Base-by-base conservation (phyloP, 768 basidiomycete species). In the Podaxis rugospora region DNA sequence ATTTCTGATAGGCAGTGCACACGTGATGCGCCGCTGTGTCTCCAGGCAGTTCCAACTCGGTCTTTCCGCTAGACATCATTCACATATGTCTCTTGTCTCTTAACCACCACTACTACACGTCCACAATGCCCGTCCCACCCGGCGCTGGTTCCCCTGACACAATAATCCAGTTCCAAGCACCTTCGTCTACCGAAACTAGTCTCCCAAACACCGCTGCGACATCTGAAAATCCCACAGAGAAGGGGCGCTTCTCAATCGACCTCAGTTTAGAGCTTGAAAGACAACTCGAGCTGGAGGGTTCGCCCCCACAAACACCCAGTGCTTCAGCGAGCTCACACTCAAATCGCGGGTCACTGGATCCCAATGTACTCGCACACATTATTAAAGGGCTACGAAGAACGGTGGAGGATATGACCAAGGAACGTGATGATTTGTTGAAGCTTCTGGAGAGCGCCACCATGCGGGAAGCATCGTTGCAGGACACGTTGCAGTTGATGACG, bases 211-310 rank as follows among this genome's bases (percentile, higher is more conserved):
- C 47, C 25, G 25, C 39, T 14, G n/a, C 32, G 9, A 25, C 21
- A 10, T 23, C 16, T 51, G 36, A 59, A 36, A 5, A 28, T 3
- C 52, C 25, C 53, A 63, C 55, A 16, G 68, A 71, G 55, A 69
- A 67, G 59, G 71, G 70, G 56, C 80, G 76, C 49, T 82, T 79
- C 64, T 90, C 89, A 32, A 90, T 92, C 69, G 91, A 93, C 73
- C 82, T 90, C 62, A 83, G 84, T 51, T 81, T 93, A 63, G 90
- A 90, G 66, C 84, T 93, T 64, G 92, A 93, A 69, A 85, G 82
- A 55, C 85, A 91, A 73, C 82, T 93, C 42, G 84, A 86, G 47
- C 79, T 85, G 49, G 78, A 80, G 68, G 89, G 90, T 53, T 83
- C 83, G 3, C 78, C 76, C 1, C 82, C 84, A 3, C 77, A 82